These are phyloP conservation scores for Akanthomyces dipterigenus DNA, from an alignment of 2,329 filamentous ascomycete genomes.

Conservation along the genomic window DNA sequence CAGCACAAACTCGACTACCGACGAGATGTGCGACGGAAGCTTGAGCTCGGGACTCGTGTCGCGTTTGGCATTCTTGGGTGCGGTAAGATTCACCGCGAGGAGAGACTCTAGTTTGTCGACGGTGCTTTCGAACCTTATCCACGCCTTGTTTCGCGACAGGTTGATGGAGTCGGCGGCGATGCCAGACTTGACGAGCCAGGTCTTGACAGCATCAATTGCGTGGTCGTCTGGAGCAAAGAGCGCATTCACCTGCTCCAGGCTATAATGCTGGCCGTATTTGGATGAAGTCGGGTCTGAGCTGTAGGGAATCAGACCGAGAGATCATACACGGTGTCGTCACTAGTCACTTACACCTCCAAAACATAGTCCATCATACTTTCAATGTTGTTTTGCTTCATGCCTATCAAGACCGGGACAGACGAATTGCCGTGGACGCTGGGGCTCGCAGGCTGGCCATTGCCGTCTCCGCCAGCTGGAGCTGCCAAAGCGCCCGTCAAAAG, in stretches of 20 bases:
- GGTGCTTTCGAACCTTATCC: conserved; percentile 20
- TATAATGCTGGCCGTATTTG: conserved; percentile 6
- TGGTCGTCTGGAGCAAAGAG: conserved; percentile 22
- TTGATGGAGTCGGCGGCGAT: conserved; percentile 39
- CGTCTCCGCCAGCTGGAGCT: not conserved
- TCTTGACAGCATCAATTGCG: conserved; percentile 41
- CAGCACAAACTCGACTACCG: conserved; percentile 34
- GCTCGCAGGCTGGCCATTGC: not conserved
- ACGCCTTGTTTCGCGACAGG: conserved; percentile 41
- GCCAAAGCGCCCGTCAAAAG: not conserved
- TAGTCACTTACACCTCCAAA: not conserved
- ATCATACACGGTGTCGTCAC: not conserved
- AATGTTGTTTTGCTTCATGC: not conserved
- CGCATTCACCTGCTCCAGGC: not conserved
- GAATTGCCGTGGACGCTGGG: not conserved
- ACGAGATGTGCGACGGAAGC: conserved; percentile 26
- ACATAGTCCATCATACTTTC: not conserved
- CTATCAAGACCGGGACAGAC: not conserved
- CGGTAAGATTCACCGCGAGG: not conserved
- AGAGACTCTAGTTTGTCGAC: conserved; percentile 23
- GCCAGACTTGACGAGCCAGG: conserved; percentile 47
- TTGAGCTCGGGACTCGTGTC: conserved; percentile 28
- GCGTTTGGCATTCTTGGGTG: conserved; percentile 21
- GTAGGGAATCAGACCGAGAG: not conserved
- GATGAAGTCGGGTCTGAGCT: conserved; percentile 4